Base-by-base conservation (phyloP, 176 grass and related monocot species). In the Carex kokanica region DNA sequence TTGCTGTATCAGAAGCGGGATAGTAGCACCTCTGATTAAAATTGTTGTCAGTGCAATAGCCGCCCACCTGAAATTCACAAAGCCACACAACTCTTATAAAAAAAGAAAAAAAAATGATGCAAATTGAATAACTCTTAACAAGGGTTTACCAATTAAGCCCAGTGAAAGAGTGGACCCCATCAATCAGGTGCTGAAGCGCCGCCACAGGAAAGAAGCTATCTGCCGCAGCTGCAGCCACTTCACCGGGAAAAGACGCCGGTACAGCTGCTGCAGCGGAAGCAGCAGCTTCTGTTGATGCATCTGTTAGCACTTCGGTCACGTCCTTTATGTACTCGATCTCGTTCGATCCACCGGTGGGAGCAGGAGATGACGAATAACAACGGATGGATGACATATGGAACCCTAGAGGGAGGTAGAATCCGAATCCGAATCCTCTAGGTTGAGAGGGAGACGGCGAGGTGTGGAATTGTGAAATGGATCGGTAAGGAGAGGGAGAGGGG, bases 171-270 rank as follows among this genome's bases (percentile, higher is more conserved):
- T 99, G 96, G 52, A 99, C 24, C 1, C 64, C 24, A 34, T 99
- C 96, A 32, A 99, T 95, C 25, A 99, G 8, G 83, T 95, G 88
- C 86, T 99, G 96, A 58, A 99, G 96, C 6, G 84, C 93, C 1
- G 93, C 93, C 14, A 95, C 88, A 7, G 91, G 91, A 60, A 83
- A 23, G 68, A 90, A 99, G 1, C 89, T 90, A 68, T 90, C 96
- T 0, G 80, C 89, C 7, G 96, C 96, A 21, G 96, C 96, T 1
- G 96, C 93, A 2, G 96, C 91, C 18, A 98, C 96, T 84, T 98
- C 96, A 12, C 95, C 96, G 6, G 91, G 88, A 78, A 93, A 95
- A 36, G 96, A 84, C 47, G 84, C 86, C 79, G 96, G 93, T 4
- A 81, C 78, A 9, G 86, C 60, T 8, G 47, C 60, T 13, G 5